Evolutionary conservation across 2,329 filamentous ascomycete genomes (phyloP).

Genomic region (Claviceps africana): DNA sequence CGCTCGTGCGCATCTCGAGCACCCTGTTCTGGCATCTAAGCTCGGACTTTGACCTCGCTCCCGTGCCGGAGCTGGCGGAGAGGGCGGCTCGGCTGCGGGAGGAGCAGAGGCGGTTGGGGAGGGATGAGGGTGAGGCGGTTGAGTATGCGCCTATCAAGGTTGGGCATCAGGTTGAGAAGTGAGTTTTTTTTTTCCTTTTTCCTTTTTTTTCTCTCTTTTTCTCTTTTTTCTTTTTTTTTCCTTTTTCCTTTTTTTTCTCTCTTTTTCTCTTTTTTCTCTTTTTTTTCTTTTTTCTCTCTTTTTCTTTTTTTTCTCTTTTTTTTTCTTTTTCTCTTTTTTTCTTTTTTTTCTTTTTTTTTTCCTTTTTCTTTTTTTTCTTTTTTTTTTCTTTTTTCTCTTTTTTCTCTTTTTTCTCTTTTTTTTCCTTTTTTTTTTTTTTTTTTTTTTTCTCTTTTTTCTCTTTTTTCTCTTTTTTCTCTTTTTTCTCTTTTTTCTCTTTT

Average conservation of each 20-base stretch:
- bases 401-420: too few relatives aligned
- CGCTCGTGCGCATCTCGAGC: conserved; percentile 42
- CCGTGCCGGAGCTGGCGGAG: conserved; percentile 33
- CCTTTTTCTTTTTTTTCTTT: too few relatives aligned
- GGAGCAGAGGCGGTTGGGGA: conserved; percentile 33
- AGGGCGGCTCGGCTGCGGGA: conserved; percentile 30
- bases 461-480: too few relatives aligned
- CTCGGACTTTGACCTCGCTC: conserved; percentile 40
- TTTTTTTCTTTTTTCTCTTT: too few relatives aligned
- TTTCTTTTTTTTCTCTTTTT: too few relatives aligned
- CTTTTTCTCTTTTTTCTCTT: not conserved
- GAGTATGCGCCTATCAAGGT: conserved; percentile 42
- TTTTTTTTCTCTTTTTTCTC: too few relatives aligned
- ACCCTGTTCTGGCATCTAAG: conserved; percentile 48
- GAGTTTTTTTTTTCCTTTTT: conserved; percentile 13
- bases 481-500: too few relatives aligned
- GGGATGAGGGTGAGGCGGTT: conserved; percentile 37
- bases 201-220: too few relatives aligned
- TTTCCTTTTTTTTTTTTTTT: too few relatives aligned
- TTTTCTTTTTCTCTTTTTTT: too few relatives aligned
- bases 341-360: too few relatives aligned
- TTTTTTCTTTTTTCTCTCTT: not conserved
- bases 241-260: not conserved
- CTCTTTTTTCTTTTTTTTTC: not conserved
- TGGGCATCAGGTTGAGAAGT: conserved; percentile 44